These are phyloP conservation scores for Tolypocladium tropicale DNA, from an alignment of 2,329 filamentous ascomycete genomes.

Conservation along the genomic window DNA sequence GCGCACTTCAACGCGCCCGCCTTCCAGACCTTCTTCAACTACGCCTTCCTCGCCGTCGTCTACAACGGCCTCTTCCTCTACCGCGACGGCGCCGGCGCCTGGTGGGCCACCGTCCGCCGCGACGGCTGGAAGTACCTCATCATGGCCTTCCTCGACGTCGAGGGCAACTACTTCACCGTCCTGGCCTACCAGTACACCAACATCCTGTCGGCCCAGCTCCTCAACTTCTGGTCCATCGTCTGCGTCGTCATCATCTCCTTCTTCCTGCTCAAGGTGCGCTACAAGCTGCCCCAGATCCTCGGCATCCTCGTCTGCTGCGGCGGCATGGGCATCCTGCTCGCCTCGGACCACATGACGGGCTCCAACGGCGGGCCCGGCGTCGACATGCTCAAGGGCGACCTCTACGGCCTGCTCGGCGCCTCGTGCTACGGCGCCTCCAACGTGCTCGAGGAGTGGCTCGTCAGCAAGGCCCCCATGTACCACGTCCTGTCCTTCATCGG, in stretches of 20 bases:
- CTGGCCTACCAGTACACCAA: constrained; percentile 89
- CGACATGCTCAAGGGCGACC: constrained; percentile 80
- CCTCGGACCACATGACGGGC: constrained; percentile 75
- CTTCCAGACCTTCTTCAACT: constrained; percentile 95
- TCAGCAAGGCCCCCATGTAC: constrained; percentile 76
- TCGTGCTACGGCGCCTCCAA: constrained; percentile 88
- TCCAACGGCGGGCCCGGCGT: constrained; percentile 55
- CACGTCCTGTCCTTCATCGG: constrained; percentile 89
- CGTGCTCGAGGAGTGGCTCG: constrained; percentile 89
- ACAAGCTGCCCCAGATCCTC: constrained; percentile 73
- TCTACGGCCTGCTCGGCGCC: constrained; percentile 83
- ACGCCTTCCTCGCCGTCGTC: constrained; percentile 70
- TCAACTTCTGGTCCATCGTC: constrained; percentile 98
- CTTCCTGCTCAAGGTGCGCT: constrained; percentile 73
- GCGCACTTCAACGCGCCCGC: constrained; percentile 73
- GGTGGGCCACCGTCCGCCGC: constrained; percentile 48
- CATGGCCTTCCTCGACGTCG: constrained; percentile 83
- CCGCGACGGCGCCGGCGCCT: constrained; percentile 66
- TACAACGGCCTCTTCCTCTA: constrained; percentile 75
- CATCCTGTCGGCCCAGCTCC: constrained; percentile 82
- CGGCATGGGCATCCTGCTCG: constrained; percentile 79
- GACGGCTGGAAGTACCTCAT: constrained; percentile 94
- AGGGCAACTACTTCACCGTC: constrained; percentile 97
- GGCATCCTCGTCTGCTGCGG: constrained; percentile 88
- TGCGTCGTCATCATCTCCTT: constrained; percentile 83